Conservation (phyloP, 176 grass and related monocot species). For the Poa pratensis region DNA sequence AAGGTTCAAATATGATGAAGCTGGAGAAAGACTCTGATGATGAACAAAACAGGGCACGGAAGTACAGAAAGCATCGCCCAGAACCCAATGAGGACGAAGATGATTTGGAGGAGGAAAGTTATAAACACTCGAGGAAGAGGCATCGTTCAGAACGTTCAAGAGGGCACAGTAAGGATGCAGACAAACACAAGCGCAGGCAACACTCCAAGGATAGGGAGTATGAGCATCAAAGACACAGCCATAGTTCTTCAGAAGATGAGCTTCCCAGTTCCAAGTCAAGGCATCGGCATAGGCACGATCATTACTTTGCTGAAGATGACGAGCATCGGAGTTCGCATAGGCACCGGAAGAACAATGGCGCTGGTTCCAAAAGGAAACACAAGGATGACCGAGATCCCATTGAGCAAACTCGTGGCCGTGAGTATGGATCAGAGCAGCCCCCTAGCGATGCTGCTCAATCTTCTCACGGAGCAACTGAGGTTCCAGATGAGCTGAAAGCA, state of each 20-base stretch:
- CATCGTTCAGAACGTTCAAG: constrained; percentile 61
- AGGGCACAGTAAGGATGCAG: constrained; percentile 39
- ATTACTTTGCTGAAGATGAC: constrained; percentile 44
- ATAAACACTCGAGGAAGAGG: constrained; percentile 55
- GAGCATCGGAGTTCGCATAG: constrained; percentile 46
- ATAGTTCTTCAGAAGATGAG: constrained; percentile 71
- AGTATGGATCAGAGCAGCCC: constrained; percentile 33
- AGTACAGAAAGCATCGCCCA: constrained; percentile 45
- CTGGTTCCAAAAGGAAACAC: constrained; percentile 50
- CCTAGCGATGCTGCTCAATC: constrained; percentile 23
- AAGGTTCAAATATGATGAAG: constrained; percentile 36
- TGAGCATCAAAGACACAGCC: constrained; percentile 39
- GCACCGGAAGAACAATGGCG: constrained; percentile 45
- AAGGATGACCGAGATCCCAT: constrained; percentile 33
- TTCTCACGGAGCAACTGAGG: constrained; percentile 50
- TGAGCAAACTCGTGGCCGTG: constrained; percentile 2
- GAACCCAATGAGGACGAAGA: constrained; percentile 43
- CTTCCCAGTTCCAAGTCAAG: constrained; percentile 50
- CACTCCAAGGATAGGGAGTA: constrained; percentile 45
- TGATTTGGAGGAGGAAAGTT: constrained; percentile 48
- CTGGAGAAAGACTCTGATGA: constrained; percentile 48
- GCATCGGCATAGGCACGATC: constrained; percentile 28
- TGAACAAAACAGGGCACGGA: constrained; percentile 37
- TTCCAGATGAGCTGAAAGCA: constrained; percentile 69
- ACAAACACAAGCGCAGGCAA: constrained; percentile 50